Conservation (phyloP, 108 stramenopile species). For the Pseudonitzschia delicatissima region DNA sequence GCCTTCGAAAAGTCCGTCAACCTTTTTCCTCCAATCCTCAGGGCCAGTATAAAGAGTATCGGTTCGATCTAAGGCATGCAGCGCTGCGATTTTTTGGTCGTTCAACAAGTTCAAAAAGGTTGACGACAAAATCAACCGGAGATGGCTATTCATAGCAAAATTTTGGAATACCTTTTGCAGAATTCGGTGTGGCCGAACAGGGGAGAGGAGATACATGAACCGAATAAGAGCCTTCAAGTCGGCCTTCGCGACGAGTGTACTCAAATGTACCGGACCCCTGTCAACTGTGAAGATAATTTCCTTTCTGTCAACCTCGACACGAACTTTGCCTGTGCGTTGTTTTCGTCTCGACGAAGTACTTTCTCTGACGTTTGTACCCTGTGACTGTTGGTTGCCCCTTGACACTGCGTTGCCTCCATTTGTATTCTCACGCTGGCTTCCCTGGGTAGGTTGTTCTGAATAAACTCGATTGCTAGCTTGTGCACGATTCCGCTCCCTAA, state of each 20-base stretch:
- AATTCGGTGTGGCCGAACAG: conserved; percentile 69
- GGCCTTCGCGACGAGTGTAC: conserved; percentile 46
- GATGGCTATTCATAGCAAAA: conserved; percentile 37
- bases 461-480: conserved; percentile 34
- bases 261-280: conserved; percentile 19
- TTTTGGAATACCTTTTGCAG: conserved; percentile 82
- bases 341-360: conserved; percentile 23
- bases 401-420: conserved; percentile 3
- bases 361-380: conserved; percentile 6
- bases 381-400: conserved; percentile 11
- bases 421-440: conserved; percentile 2
- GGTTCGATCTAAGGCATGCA: conserved; percentile 36
- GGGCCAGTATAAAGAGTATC: conserved; percentile 12
- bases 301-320: conserved; percentile 57
- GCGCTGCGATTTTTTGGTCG: conserved; percentile 43
- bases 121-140: conserved; percentile 42
- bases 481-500: conserved; percentile 76
- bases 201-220: conserved; percentile 73
- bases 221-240: conserved; percentile 54
- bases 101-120: conserved; percentile 55
- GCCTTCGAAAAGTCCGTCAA: conserved; percentile 26
- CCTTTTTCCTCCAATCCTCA: conserved; percentile 26
- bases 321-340: conserved; percentile 43
- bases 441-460: conserved; percentile 8
- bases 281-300: conserved; percentile 42